A percentile compares a stretch with the other conserved stretches of the same genome.
These are phyloP conservation scores for Podospora conica DNA, from an alignment of 495 filamentous ascomycete genomes.

Conservation along the genomic window DNA sequence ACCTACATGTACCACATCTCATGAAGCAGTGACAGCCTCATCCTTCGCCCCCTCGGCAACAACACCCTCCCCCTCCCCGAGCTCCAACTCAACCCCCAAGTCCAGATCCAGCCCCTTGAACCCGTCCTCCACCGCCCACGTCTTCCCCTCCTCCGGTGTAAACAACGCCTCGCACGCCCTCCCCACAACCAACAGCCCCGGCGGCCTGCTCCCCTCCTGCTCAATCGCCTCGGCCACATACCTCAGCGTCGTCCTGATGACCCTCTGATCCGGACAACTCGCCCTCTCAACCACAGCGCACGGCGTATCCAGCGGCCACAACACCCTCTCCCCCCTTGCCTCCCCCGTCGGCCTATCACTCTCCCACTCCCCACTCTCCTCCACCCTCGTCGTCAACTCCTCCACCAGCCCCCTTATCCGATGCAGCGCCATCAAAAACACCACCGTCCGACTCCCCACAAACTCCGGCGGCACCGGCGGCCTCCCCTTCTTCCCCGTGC, in stretches of 20 bases:
- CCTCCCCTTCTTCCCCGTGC: conserved; percentile 88
- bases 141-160: conserved; percentile 43
- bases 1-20: too few relatives aligned
- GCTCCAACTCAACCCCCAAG: neutral
- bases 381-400: conserved; percentile 47
- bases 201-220: conserved; percentile 81
- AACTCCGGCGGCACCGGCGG: conserved; percentile 74
- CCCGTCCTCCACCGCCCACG: conserved; percentile 84
- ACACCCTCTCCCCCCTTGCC: conserved; percentile 23
- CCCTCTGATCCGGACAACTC: conserved; percentile 87
- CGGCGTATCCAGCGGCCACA: conserved; percentile 57
- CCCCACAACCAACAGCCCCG: conserved; percentile 86
- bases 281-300: conserved; percentile 95
- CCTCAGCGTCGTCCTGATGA: conserved; percentile 78
- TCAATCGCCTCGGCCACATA: conserved; percentile 78
- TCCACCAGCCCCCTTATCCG: conserved; percentile 65
- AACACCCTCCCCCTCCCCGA: neutral
- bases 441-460: conserved; percentile 68
- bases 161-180: conserved; percentile 73
- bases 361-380: conserved; percentile 29
- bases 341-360: conserved; percentile 31
- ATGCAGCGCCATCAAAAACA: conserved; percentile 96
- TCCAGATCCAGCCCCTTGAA: conserved; percentile 59
- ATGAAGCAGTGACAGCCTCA: neutral
- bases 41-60: neutral